A percentile compares a stretch with the other conserved stretches of the same genome.
Conservation (phyloP, 345 rosid species). For the Carallia brachiata region DNA sequence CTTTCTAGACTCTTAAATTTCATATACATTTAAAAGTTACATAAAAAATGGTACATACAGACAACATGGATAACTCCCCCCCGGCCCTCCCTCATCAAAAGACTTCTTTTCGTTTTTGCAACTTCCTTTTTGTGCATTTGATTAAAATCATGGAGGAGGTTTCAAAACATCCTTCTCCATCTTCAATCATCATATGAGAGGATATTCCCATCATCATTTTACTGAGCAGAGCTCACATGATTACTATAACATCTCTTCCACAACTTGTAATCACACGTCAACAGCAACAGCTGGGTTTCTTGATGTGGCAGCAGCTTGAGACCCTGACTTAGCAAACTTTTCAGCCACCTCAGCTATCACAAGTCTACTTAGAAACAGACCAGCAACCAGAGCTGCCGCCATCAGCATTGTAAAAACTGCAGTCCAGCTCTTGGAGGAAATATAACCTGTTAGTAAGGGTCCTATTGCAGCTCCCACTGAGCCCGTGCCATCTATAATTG, state of each 20-base stretch:
- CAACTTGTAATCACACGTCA: slow-evolving; percentile 17
- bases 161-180: slow-evolving; percentile 24
- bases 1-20: not conserved
- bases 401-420: slow-evolving; percentile 90
- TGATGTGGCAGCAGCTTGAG: slow-evolving; percentile 20
- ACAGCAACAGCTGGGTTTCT: slow-evolving; percentile 22
- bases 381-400: slow-evolving; percentile 84
- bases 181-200: slow-evolving; percentile 3
- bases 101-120: not conserved
- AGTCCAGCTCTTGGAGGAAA: slow-evolving; percentile 80
- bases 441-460: slow-evolving; percentile 86
- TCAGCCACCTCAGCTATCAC: slow-evolving; percentile 71
- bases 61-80: not conserved
- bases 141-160: slow-evolving; percentile 16
- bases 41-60: not conserved
- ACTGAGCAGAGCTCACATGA: not conserved
- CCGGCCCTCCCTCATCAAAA: no score
- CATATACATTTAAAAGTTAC: not conserved
- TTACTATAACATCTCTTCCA: not conserved
- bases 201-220: slow-evolving; percentile 23
- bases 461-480: slow-evolving; percentile 97
- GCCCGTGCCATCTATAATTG: slow-evolving; percentile 96
- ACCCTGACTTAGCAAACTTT: slow-evolving; percentile 55
- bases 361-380: slow-evolving; percentile 72
- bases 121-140: not conserved